Evolutionary conservation across 768 basidiomycete species (phyloP).

Genomic region (Butyriboletus loyo): DNA sequence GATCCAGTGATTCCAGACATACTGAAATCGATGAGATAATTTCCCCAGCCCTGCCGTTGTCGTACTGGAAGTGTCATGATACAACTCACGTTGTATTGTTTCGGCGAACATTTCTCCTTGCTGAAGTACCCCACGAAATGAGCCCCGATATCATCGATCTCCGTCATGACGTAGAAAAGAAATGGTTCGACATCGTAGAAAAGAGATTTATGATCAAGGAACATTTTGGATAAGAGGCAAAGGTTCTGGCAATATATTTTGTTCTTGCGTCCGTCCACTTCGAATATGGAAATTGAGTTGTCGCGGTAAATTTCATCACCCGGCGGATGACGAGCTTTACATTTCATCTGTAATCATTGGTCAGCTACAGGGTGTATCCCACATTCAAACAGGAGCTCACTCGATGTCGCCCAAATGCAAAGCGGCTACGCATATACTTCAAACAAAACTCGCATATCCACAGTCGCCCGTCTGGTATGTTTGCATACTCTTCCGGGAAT

Average conservation of each 20-base stretch:
- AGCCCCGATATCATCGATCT: constrained; percentile 84
- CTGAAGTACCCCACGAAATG: constrained; percentile 98
- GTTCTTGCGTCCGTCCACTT: constrained; percentile 97
- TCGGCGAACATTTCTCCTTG: constrained; percentile 96
- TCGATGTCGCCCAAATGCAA: constrained; percentile 80
- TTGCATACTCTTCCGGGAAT: constrained; percentile 95
- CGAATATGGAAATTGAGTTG: constrained; percentile 84
- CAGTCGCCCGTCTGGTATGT: constrained; percentile 84
- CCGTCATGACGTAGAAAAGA: constrained; percentile 96
- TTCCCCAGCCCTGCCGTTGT: constrained; percentile 96
- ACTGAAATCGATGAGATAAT: constrained; percentile 98
- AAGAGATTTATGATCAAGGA: constrained; percentile 96
- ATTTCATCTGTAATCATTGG: constrained; percentile 70
- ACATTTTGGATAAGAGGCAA: constrained; percentile 97
- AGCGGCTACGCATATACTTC: constrained; percentile 96
- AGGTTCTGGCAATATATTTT: constrained; percentile 99
- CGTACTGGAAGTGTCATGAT: constrained; percentile 98
- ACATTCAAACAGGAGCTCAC: constrained; percentile 44
- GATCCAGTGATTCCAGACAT: constrained; percentile 11
- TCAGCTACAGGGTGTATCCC: constrained; percentile 6
- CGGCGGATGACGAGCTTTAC: constrained; percentile 91
- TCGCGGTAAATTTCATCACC: constrained; percentile 99
- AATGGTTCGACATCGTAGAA: constrained; percentile 99
- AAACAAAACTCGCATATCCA: constrained; percentile 99
- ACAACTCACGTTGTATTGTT: constrained; percentile 97